A percentile compares a stretch with the other conserved stretches of the same genome.
Evolutionary conservation across 345 rosid genomes (phyloP).

Genomic region (Brassica rapa): DNA sequence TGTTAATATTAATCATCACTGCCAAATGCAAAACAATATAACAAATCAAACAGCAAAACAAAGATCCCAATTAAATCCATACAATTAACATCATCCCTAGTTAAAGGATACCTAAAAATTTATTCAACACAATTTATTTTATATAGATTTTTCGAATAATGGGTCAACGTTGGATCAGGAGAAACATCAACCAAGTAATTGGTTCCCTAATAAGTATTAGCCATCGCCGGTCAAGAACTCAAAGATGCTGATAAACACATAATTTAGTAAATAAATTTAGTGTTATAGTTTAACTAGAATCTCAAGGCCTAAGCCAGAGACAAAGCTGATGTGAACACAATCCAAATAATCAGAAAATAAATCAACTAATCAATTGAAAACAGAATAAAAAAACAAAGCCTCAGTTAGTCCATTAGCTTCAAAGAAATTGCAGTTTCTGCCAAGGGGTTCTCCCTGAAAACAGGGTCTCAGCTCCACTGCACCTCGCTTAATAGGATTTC

Average conservation of each 20-base stretch:
- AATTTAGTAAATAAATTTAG: background rate
- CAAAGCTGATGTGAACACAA: background rate
- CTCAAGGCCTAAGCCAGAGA: background rate
- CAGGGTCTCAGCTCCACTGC: slow-evolving; percentile 64
- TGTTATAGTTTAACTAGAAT: background rate
- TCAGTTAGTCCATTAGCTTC: slow-evolving; percentile 52
- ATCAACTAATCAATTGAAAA: background rate
- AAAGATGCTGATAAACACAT: too few species aligned
- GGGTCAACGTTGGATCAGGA: too few species aligned
- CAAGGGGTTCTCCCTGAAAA: slow-evolving; percentile 26
- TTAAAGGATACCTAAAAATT: too few species aligned
- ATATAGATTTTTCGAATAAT: too few species aligned
- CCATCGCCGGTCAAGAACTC: too few species aligned
- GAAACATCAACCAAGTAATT: too few species aligned
- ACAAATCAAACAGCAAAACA: too few species aligned
- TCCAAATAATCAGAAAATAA: background rate
- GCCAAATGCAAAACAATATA: background rate
- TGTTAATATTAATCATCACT: background rate
- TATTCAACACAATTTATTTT: too few species aligned
- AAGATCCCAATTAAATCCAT: too few species aligned
- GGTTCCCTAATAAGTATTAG: too few species aligned
- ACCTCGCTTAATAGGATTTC: slow-evolving; percentile 56
- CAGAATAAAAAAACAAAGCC: slow-evolving; percentile 15
- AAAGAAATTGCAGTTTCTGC: slow-evolving; percentile 41
- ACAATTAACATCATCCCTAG: too few species aligned